phyloP scores from a whole-genome alignment of 257 asterid species.

The Capsicum chinense region DNA sequence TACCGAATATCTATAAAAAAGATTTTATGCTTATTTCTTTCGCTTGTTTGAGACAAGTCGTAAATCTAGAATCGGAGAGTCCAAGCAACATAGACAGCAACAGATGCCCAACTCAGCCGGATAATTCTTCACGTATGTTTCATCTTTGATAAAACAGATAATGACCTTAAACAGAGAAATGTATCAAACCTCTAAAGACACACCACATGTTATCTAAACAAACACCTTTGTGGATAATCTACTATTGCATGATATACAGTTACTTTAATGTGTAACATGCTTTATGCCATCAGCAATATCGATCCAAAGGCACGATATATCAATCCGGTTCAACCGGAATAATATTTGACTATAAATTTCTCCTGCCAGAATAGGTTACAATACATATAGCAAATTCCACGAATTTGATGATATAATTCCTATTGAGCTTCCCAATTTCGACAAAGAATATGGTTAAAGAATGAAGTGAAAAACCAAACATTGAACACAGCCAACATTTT shows the following conservation, averaged over 20 bases:
- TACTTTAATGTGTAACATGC: neutral
- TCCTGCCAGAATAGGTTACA: neutral
- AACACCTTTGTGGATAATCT: neutral
- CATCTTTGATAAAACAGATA: neutral
- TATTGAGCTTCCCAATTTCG: constrained; percentile 6
- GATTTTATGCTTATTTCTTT: no score
- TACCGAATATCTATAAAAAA: no score
- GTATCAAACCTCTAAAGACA: neutral
- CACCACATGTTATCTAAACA: neutral
- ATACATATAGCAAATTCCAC: constrained; percentile 1
- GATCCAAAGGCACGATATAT: neutral
- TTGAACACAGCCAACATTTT: constrained; percentile 22
- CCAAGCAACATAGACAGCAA: neutral
- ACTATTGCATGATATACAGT: neutral
- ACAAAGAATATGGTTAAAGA: constrained; percentile 27
- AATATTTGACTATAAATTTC: neutral
- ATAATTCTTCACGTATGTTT: neutral
- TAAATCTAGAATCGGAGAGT: no score
- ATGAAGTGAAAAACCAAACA: constrained; percentile 2
- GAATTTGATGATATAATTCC: constrained; percentile 1
- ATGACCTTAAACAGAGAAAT: neutral
- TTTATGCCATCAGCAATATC: neutral
- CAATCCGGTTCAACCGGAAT: neutral
- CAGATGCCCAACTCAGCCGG: neutral
- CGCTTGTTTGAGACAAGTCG: no score